Conservation (phyloP, 176 grass and related monocot genomes). For the Secale cereale region DNA sequence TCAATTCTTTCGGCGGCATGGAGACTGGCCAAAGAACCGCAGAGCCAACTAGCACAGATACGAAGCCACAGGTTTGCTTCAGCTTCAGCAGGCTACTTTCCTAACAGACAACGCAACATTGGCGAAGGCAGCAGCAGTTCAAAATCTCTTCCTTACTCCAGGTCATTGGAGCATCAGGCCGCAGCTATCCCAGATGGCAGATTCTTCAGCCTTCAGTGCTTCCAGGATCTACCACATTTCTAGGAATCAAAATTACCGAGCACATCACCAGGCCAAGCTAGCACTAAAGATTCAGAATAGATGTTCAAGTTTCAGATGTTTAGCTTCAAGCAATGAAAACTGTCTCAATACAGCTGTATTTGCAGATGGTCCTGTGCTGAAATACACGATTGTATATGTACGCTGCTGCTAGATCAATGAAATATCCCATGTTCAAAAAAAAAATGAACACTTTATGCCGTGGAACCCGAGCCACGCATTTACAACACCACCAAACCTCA, state of each 20-base stretch:
- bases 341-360: not conserved
- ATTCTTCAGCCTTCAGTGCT: not conserved
- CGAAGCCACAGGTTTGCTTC: too few relatives aligned
- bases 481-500: slow-evolving; percentile 40
- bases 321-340: not conserved
- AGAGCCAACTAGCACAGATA: too few relatives aligned
- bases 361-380: not conserved
- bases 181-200: not conserved
- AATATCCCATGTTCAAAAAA: not conserved
- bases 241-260: not conserved
- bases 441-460: slow-evolving; percentile 17
- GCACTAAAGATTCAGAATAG: not conserved
- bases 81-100: not conserved
- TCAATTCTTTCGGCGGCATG: too few relatives aligned
- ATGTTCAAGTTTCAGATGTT: not conserved
- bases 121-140: not conserved
- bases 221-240: not conserved
- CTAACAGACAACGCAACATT: not conserved
- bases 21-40: too few relatives aligned
- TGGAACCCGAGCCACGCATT: slow-evolving; percentile 24
- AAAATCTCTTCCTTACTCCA: not conserved
- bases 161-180: not conserved
- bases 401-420: not conserved
- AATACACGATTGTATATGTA: not conserved
- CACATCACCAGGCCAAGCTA: not conserved